Conservation (phyloP, 345 rosid genomes). For the Limnanthes douglasii region DNA sequence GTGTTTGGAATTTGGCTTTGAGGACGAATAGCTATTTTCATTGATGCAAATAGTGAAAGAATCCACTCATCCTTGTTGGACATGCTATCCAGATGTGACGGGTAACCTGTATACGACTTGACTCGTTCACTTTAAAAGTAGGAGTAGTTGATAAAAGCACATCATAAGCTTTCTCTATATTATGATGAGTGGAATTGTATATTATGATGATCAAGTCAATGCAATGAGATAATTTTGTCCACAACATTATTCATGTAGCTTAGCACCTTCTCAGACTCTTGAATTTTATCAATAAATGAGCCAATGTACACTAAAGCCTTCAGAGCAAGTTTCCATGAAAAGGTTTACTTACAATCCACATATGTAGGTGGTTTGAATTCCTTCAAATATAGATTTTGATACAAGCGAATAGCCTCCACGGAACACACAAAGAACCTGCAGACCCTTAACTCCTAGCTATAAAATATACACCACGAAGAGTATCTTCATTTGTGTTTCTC, state of each 20-base stretch:
- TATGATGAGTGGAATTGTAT: no score
- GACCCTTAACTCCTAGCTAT: slow-evolving; percentile 88
- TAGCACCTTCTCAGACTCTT: slow-evolving; percentile 35
- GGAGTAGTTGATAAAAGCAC: no score
- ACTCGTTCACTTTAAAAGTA: no score
- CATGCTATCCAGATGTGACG: no score
- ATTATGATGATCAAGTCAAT: slow-evolving; percentile 24
- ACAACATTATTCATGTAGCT: slow-evolving; percentile 50
- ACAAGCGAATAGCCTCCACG: slow-evolving; percentile 32
- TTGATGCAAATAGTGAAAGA: no score
- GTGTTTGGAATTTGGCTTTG: no score
- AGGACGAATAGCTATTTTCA: no score
- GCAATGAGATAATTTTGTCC: slow-evolving; percentile 31
- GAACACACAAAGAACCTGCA: slow-evolving; percentile 56
- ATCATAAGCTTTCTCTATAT: no score
- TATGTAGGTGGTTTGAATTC: slow-evolving; percentile 35
- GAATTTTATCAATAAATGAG: slow-evolving; percentile 31
- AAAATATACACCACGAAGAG: slow-evolving; percentile 25
- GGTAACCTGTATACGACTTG: no score
- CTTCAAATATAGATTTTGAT: slow-evolving; percentile 41
- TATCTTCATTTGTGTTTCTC: slow-evolving; percentile 11
- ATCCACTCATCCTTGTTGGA: no score
- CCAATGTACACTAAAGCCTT: slow-evolving; percentile 64
- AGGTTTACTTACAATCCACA: slow-evolving; percentile 24
- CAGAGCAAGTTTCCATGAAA: slow-evolving; percentile 51